These are phyloP conservation scores for Ilex aquifolium DNA, from an alignment of 257 asterid genomes.

Conservation along the genomic window DNA sequence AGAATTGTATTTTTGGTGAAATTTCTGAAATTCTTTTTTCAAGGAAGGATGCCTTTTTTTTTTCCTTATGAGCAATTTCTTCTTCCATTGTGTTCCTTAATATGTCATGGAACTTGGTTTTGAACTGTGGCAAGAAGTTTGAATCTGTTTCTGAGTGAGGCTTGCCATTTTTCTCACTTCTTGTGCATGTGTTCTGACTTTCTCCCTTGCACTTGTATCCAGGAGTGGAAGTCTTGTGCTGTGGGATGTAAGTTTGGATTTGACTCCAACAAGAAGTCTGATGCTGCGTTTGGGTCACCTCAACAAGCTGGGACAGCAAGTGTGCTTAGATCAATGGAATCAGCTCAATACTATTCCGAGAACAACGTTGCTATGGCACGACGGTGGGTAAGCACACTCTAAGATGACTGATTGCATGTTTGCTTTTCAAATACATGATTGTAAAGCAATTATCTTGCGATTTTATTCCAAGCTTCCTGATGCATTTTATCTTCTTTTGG, in stretches of 20 bases:
- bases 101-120: neutral
- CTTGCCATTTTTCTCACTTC: neutral
- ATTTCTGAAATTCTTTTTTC: no score
- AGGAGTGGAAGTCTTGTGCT: slow-evolving; percentile 72
- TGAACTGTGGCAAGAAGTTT: no score
- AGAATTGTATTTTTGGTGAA: no score
- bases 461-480: neutral
- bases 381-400: slow-evolving; percentile 93
- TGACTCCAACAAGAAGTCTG: slow-evolving; percentile 37
- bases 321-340: slow-evolving; percentile 91
- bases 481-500: no score
- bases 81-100: no score
- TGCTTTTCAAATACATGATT: neutral
- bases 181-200: neutral
- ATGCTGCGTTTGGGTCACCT: slow-evolving; percentile 67
- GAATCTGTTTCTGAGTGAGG: neutral
- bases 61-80: no score
- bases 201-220: slow-evolving; percentile 11
- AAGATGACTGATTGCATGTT: slow-evolving; percentile 25
- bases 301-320: slow-evolving; percentile 38
- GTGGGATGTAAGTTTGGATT: slow-evolving; percentile 75
- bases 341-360: slow-evolving; percentile 71
- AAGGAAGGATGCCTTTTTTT: no score
- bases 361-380: slow-evolving; percentile 66
- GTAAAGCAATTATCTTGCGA: no score